Conservation (phyloP, 768 basidiomycete genomes). For the Serendipita sp. region DNA sequence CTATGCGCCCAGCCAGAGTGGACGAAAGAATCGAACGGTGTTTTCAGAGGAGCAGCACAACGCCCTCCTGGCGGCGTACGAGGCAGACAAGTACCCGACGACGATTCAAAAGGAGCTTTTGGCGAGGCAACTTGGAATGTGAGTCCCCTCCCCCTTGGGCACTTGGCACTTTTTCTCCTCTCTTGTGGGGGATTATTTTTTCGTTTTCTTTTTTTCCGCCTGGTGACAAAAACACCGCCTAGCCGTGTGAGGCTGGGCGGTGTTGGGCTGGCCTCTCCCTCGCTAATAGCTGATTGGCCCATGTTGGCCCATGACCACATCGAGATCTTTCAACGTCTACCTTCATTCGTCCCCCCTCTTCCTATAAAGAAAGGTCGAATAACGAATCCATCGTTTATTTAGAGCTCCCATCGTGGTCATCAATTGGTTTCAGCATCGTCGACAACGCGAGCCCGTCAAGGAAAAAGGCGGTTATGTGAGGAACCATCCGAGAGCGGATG, state of each 20-base stretch:
- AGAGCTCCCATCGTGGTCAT: not conserved
- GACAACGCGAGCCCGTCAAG: constrained; percentile 4
- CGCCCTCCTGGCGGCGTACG: not conserved
- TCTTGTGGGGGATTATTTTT: too few relatives aligned
- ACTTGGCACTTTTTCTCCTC: not conserved
- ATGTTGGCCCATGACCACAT: too few relatives aligned
- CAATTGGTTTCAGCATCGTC: constrained; percentile 2
- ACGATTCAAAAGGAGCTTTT: constrained; percentile 1
- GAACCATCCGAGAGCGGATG: not conserved
- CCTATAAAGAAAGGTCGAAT: too few relatives aligned
- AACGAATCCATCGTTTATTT: too few relatives aligned
- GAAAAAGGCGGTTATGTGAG: constrained; percentile 5
- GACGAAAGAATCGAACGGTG: constrained; percentile 2
- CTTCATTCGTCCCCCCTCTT: not conserved
- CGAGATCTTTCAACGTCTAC: not conserved
- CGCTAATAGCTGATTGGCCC: too few relatives aligned
- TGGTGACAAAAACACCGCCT: too few relatives aligned
- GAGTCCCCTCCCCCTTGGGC: too few relatives aligned
- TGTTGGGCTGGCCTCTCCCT: too few relatives aligned
- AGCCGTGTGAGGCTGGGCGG: too few relatives aligned
- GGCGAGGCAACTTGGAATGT: not conserved
- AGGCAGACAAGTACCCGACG: constrained; percentile 1
- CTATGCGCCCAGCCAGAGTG: not conserved
- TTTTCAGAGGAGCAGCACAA: constrained; percentile 3
- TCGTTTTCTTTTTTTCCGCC: too few relatives aligned